Base-by-base conservation (phyloP, 768 basidiomycete genomes). In the Kwoniella pini region DNA sequence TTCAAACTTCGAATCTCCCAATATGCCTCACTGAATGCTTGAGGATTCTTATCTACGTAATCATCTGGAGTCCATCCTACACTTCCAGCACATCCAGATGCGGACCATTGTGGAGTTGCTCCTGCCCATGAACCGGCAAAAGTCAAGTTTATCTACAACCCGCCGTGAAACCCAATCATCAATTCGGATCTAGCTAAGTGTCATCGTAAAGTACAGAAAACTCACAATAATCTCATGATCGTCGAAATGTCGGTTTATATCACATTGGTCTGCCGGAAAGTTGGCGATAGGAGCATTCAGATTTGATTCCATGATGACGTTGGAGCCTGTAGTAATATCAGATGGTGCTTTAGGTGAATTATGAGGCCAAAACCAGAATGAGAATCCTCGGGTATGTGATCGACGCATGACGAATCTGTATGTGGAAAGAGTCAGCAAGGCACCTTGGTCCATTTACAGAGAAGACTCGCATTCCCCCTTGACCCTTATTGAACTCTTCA, bases 211-310 rank as follows among this genome's bases (percentile, higher is more conserved):
- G 40, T 9, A 24, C 9, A 31, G 24, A 6, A 15, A 5, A 57
- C 55, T 57, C 45, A 57, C 48, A 19, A 59, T 59, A 42, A 59
- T 59, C 50, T 59, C 55, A 26, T 57, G 55, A 22, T 57, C 17
- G 21, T 57, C 55, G 36, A 57, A 57, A 27, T 57, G 45, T n/a
- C 36, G 46, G n/a, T 44, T 27, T 24, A 57, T 46, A 48, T 57
- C 55, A 27, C 55, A 57, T 7, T 39, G 19, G 22, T 57, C 43
- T 17, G 43, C 24, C 19, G 49, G 57, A 42, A 59, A 59, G 30
- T 59, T 59, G 11, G 57, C 57, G 15, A 50, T 31, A 15, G 57
- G 57, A 10, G 43, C 21, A 26, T 27, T 30, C 55, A n/a, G 38
- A 7, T 36, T 19, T n/a, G 43, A 26, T 45, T 57, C 55, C 31